Conservation (phyloP, 768 basidiomycete genomes). For the Crepidotus variabilis region DNA sequence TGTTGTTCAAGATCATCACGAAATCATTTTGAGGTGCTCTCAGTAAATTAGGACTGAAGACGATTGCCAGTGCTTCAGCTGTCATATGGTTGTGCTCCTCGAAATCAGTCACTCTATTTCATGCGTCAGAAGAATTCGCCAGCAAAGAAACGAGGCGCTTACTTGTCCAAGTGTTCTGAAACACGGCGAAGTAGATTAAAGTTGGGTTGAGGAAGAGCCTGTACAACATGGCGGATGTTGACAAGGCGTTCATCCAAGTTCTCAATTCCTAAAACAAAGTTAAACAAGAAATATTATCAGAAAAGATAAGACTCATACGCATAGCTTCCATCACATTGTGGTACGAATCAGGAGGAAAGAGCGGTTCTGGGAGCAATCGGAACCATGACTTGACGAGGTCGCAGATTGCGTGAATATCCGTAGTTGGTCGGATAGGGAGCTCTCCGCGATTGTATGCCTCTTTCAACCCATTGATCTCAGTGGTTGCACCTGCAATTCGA, state of each 20-base stretch:
- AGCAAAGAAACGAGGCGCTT: slow-evolving; percentile 13
- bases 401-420: slow-evolving; percentile 80
- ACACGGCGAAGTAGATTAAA: slow-evolving; percentile 79
- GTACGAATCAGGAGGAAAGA: slow-evolving; percentile 71
- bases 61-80: slow-evolving; percentile 78
- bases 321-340: slow-evolving; percentile 66
- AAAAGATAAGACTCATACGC: slow-evolving; percentile 41
- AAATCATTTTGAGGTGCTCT: slow-evolving; percentile 79
- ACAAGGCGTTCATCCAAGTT: slow-evolving; percentile 64
- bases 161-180: slow-evolving; percentile 81
- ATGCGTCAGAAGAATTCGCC: neutral
- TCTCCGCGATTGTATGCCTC: slow-evolving; percentile 76
- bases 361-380: slow-evolving; percentile 73
- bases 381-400: slow-evolving; percentile 87
- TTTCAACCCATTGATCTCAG: slow-evolving; percentile 64
- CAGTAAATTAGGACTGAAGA: slow-evolving; percentile 79
- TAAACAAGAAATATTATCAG: slow-evolving; percentile 4
- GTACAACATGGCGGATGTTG: slow-evolving; percentile 65
- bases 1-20: slow-evolving; percentile 72
- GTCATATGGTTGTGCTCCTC: slow-evolving; percentile 92
- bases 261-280: slow-evolving; percentile 49
- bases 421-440: slow-evolving; percentile 51
- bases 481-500: slow-evolving; percentile 76
- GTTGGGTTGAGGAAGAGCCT: slow-evolving; percentile 64
- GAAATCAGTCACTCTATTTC: slow-evolving; percentile 73